phyloP scores from a whole-genome alignment of 768 basidiomycete genomes.

The Cystobasidium ongulense region DNA sequence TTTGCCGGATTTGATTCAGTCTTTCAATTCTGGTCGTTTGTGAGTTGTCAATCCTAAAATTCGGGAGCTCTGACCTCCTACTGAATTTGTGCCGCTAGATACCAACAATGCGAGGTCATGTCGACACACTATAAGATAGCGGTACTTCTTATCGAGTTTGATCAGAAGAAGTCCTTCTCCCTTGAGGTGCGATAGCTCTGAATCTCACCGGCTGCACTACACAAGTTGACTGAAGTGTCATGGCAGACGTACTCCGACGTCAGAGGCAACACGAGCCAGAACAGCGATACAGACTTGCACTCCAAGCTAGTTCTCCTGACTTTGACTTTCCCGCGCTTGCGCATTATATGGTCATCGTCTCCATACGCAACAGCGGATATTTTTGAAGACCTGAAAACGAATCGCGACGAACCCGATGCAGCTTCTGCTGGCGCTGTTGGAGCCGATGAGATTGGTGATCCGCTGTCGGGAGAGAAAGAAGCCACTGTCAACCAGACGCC shows the following conservation, averaged over 20 bases:
- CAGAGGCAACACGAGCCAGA: slow-evolving; percentile 40
- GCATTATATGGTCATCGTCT: slow-evolving; percentile 95
- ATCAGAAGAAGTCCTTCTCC: slow-evolving; percentile 90
- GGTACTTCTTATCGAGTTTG: slow-evolving; percentile 88
- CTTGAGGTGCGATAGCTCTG: slow-evolving; percentile 53
- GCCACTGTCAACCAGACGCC: slow-evolving; percentile 56
- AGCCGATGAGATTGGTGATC: slow-evolving; percentile 53
- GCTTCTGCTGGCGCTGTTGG: slow-evolving; percentile 68
- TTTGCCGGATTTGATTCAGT: slow-evolving; percentile 78
- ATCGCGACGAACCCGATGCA: slow-evolving; percentile 71
- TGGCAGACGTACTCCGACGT: slow-evolving; percentile 45
- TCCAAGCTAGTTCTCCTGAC: slow-evolving; percentile 86
- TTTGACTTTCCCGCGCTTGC: slow-evolving; percentile 78
- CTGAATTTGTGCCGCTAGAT: slow-evolving; percentile 58
- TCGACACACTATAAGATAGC: slow-evolving; percentile 91
- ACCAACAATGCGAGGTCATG: slow-evolving; percentile 96
- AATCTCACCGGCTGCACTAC: background rate
- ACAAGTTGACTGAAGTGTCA: background rate
- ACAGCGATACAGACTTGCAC: slow-evolving; percentile 49
- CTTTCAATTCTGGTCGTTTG: slow-evolving; percentile 89
- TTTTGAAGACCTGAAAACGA: slow-evolving; percentile 79
- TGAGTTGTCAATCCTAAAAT: slow-evolving; percentile 48
- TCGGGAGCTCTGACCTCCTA: background rate
- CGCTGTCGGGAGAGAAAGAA: slow-evolving; percentile 53
- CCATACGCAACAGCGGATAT: slow-evolving; percentile 85